Base-by-base conservation (phyloP, 768 basidiomycete species). In the Suillus alpinus region DNA sequence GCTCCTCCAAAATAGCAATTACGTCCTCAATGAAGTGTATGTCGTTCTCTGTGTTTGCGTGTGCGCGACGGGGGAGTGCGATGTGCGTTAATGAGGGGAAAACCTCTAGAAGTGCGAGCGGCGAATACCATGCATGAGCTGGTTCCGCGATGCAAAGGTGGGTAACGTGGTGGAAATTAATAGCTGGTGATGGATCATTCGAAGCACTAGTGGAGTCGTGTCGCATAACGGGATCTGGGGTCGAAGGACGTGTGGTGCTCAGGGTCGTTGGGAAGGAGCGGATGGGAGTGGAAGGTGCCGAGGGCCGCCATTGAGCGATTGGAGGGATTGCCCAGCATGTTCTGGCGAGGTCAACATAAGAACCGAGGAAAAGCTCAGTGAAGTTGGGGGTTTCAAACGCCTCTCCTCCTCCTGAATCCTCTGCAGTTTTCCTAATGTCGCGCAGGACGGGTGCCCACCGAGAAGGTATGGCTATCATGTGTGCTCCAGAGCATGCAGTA, bases 21-120 rank as follows among this genome's bases (percentile, higher is more conserved):
- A 81, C 60, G 16, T 76, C 75, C 10, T 73, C 66, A 2, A 69
- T 67, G 57, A 81, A 81, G 18, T 67, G 57, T 7, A 62, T 23
- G 65, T 81, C 80, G 58, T 81, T 81, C 29, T 75, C 77, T 59
- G 68, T 67, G 62, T 80, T 81, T 5, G 78, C 76, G 51, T 77
- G 69, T 23, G 75, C 70, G 1, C 74, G 73, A 36, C 80, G 78
- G 3, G 78, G 65, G 9, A 81, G 67, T 55, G 78, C 72, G 18
- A 80, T 66, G 63, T 80, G 75, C 2, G 79, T 71, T 6, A 81
- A 71, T 31, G 73, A 62, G 0, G 74, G 74, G 4, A 76, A 69
- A n/a, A 67, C 39, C 1, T 37, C 29, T n/a, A 56, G 23, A 56
- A 57, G 52, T 20, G 59, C 14, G 32, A 59, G 57, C 26, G 66